Evolutionary conservation across 169 alveolate species (phyloP).

Genomic region (Plasmodium coatneyi): DNA sequence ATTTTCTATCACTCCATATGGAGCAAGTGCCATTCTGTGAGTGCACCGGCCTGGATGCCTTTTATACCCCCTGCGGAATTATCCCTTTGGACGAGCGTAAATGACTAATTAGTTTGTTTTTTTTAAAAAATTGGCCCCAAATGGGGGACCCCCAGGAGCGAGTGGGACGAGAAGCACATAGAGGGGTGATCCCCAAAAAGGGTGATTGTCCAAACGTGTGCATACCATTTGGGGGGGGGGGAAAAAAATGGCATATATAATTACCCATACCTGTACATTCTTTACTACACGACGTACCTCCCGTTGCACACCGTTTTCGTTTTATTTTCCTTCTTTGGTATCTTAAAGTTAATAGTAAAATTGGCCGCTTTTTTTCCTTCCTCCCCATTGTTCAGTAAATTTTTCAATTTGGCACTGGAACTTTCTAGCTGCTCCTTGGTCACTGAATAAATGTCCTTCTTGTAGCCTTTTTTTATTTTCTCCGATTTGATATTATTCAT

Average conservation of each 20-base stretch:
- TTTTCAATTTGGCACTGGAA: slow-evolving; percentile 43
- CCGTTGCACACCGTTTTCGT: slow-evolving; percentile 50
- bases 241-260: not conserved
- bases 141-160: not conserved
- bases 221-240: not conserved
- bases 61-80: not conserved
- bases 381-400: slow-evolving; percentile 11
- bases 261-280: not conserved
- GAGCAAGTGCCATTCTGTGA: not conserved
- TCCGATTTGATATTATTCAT: slow-evolving; percentile 43
- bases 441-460: slow-evolving; percentile 43
- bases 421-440: slow-evolving; percentile 49
- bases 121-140: not conserved
- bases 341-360: slow-evolving; percentile 10
- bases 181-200: not conserved
- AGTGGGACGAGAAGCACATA: not conserved
- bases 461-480: slow-evolving; percentile 61
- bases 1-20: not conserved
- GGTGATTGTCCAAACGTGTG: not conserved
- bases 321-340: slow-evolving; percentile 50
- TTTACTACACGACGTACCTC: slow-evolving; percentile 46
- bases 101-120: no score
- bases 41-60: not conserved
- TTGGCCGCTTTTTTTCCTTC: not conserved
- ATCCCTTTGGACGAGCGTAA: not conserved